Evolutionary conservation across 2,329 filamentous ascomycete genomes (phyloP), one percentile per base, ranked within the genome.

Genomic region (Pestalotiopsis sp.): DNA sequence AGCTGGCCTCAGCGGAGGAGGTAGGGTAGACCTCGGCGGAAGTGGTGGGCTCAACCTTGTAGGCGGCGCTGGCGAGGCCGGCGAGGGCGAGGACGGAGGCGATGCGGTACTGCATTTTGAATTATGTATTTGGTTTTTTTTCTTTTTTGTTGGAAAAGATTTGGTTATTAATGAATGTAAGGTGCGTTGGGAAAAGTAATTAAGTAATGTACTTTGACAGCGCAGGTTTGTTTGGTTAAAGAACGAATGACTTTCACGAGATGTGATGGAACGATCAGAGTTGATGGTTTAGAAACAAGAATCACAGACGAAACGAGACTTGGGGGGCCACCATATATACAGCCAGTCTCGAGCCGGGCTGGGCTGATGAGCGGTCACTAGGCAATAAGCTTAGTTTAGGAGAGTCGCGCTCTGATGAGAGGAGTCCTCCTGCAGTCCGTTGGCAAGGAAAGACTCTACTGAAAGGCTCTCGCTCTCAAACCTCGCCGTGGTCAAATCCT

Each of bases 81-180:
- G 27, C 38, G n/a, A 68, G 62, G 62, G 67, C 67, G 39, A 68
- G 67, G 36, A 58, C 57, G 63, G 60, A 23, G 61, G 25, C 38
- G 61, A 52, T 27, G 36, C 38, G 41, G 61, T 45, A 49, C 61
- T 64, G 61, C 61, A 64, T 64, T 52, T 64, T 64, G 61, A 49
- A 52, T 59, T 59, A 61, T 62, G 25, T 62, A 36, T 36, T 64
- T 3, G 61, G 36, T 36, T 41, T 49, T 68, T 36, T 57, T 49
- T 41, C n/a, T 27, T 62, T 58, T 31, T n/a, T 31, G 66, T 14
- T 23, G 27, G 17, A 57, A 41, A 36, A 36, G 7, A 9, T n/a
- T 52, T 52, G 17, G 17, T n/a, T 52, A 52, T n/a, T 13, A 62
- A 62, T 62, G 59, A 59, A 9, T 59, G 57, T 59, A 20, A 36